Evolutionary conservation across 441 rosid genomes (phyloP).

Genomic region (Gossypium davidsonii): DNA sequence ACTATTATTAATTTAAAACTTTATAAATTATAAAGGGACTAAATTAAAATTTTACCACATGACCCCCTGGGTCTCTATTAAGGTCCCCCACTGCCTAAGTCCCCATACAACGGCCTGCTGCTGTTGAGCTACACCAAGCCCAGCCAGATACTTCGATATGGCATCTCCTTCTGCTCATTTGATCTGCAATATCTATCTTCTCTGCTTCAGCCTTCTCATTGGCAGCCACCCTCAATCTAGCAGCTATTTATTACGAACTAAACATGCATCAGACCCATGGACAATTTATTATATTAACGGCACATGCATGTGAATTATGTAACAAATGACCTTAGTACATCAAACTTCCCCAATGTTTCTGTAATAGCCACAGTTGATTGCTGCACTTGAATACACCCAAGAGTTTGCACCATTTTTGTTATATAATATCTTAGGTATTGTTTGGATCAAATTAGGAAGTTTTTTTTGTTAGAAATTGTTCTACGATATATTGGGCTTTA

Average conservation of each 20-base stretch:
- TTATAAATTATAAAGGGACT: no score
- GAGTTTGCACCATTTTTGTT: slow-evolving; percentile 52
- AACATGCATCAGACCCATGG: neutral
- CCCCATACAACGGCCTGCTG: slow-evolving; percentile 42
- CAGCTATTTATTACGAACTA: slow-evolving; percentile 33
- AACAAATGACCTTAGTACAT: slow-evolving; percentile 9
- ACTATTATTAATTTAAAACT: no score
- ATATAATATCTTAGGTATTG: neutral
- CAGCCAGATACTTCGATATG: slow-evolving; percentile 46
- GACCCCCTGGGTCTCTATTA: no score
- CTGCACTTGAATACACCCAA: slow-evolving; percentile 64
- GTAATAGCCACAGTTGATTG: slow-evolving; percentile 73
- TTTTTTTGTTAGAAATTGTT: no score
- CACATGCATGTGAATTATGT: slow-evolving; percentile 19
- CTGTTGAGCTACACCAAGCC: slow-evolving; percentile 45
- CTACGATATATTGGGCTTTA: no score
- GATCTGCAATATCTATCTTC: slow-evolving; percentile 46
- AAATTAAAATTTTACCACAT: no score
- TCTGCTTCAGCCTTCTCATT: slow-evolving; percentile 67
- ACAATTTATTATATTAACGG: slow-evolving; percentile 16
- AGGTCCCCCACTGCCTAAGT: no score
- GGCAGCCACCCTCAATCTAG: slow-evolving; percentile 56
- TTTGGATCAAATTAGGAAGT: no score
- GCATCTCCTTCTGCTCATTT: slow-evolving; percentile 71
- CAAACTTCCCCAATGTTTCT: slow-evolving; percentile 77